Base-by-base conservation (phyloP, 2,329 filamentous ascomycete genomes). In the Fusarium compactum region DNA sequence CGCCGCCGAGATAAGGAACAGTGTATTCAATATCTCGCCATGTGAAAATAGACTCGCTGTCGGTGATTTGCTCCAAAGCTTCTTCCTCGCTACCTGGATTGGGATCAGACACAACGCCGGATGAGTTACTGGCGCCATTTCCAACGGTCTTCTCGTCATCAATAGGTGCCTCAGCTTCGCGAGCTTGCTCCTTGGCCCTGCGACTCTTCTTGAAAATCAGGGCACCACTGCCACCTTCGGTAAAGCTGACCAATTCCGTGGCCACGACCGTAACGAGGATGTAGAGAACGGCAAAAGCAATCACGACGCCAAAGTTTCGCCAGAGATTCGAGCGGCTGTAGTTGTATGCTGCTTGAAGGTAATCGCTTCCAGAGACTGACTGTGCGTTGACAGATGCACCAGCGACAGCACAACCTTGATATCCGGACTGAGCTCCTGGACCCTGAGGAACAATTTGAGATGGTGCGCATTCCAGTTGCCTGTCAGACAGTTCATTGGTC, bases 21-120 rank as follows among this genome's bases (percentile, higher is more conserved):
- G 88, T 92, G 76, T 94, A 95, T 50, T 90, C 84, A 27, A 93
- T 84, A 70, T 93, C 83, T 41, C 86, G 83, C 89, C 90, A 94
- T 6, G 91, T 93, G 78, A 93, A 93, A 59, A 91, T 68, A 9
- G 76, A 72, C 62, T 74, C 50, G 66, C 80, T 76, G 56, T 77
- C 67, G 41, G 74, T 66, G 63, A 81, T 60, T 51, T 75, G 70
- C 47, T 75, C 72, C 18, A 75, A 47, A 6, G 45, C 48, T 20
- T 67, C 62, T 12, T 61, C 58, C 24, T 67, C 59, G 22, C 50
- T 53, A 8, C 47, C 56, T 20, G 54, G 22, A n/a, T 40, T 53
- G 10, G 46, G 51, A 22, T 63, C 55, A 30, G 48, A 29, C 32
- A 72, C 30, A 16, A 71, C 51, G 2, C 61, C 60, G 2, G 69